Conservation (phyloP, 768 basidiomycete species). For the Termitomyces sp. region DNA sequence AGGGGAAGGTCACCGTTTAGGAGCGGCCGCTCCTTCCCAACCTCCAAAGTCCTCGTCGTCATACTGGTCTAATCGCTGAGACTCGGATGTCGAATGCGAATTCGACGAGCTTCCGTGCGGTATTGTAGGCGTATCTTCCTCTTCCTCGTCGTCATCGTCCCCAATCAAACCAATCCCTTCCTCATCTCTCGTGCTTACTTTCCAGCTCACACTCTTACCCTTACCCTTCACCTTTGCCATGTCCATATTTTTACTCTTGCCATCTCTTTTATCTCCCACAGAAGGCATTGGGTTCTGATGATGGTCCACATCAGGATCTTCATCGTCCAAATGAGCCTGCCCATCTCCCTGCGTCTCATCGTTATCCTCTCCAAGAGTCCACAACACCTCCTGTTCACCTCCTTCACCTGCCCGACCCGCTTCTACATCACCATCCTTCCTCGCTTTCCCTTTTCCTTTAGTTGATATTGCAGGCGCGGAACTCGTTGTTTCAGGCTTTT, state of each 20-base stretch:
- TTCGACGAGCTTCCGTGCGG: conserved; percentile 7
- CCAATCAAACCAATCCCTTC: conserved; percentile 44
- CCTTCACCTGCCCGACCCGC: conserved; percentile 14
- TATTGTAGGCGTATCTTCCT: conserved; percentile 19
- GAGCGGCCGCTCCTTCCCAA: conserved; percentile 11
- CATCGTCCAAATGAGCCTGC: conserved; percentile 26
- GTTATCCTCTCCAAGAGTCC: conserved; percentile 75
- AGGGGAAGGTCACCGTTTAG: conserved; percentile 3
- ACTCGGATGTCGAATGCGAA: background rate
- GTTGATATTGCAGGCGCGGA: conserved; percentile 30
- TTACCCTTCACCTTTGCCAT: conserved; percentile 5
- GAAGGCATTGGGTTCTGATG: conserved; percentile 36
- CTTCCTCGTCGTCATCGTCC: conserved; percentile 28
- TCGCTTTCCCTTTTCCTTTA: conserved; percentile 16
- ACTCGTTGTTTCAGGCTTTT: conserved; percentile 68
- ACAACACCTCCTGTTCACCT: conserved; percentile 45
- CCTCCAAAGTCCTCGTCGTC: conserved; percentile 15
- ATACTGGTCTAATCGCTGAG: background rate
- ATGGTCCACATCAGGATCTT: conserved; percentile 42
- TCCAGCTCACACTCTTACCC: conserved; percentile 9
- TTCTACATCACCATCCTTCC: conserved; percentile 16
- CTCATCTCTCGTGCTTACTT: conserved; percentile 23
- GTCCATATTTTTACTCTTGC: background rate
- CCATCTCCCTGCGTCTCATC: conserved; percentile 28
- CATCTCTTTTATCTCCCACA: conserved; percentile 9